Conservation (phyloP, 257 asterid species). For the Linderniella brevidens region DNA sequence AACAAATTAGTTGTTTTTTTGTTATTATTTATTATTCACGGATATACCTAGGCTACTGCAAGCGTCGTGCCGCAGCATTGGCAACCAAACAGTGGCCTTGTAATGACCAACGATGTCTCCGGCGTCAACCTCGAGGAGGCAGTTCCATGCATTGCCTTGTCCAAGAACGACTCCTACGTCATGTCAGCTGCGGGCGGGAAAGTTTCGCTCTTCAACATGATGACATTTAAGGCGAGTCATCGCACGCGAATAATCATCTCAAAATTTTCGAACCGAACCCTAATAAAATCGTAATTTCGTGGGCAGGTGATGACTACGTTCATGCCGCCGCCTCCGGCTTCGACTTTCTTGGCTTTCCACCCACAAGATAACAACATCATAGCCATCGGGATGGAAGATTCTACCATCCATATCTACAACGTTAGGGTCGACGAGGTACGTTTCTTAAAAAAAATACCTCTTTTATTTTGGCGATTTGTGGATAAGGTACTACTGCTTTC, state of each 20-base stretch:
- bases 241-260: no score
- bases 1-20: no score
- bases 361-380: slow-evolving; percentile 60
- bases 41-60: slow-evolving; percentile 20
- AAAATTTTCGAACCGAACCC: background rate
- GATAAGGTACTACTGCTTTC: no score
- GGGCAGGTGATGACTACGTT: slow-evolving; percentile 53
- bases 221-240: slow-evolving; percentile 32
- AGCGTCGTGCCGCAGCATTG: slow-evolving; percentile 29
- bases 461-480: slow-evolving; percentile 1
- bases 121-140: slow-evolving; percentile 33
- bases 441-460: background rate
- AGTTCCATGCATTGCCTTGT: slow-evolving; percentile 37
- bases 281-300: background rate
- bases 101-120: slow-evolving; percentile 28
- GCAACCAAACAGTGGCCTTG: slow-evolving; percentile 39
- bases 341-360: slow-evolving; percentile 54
- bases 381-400: slow-evolving; percentile 63
- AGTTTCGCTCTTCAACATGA: slow-evolving; percentile 35
- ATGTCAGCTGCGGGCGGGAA: slow-evolving; percentile 45
- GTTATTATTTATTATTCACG: no score
- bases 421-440: slow-evolving; percentile 59
- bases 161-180: slow-evolving; percentile 39
- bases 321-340: slow-evolving; percentile 69
- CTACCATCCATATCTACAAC: slow-evolving; percentile 53